phyloP scores from a whole-genome alignment of 2,329 filamentous ascomycete genomes.

The Plectosphaerella plurivora region DNA sequence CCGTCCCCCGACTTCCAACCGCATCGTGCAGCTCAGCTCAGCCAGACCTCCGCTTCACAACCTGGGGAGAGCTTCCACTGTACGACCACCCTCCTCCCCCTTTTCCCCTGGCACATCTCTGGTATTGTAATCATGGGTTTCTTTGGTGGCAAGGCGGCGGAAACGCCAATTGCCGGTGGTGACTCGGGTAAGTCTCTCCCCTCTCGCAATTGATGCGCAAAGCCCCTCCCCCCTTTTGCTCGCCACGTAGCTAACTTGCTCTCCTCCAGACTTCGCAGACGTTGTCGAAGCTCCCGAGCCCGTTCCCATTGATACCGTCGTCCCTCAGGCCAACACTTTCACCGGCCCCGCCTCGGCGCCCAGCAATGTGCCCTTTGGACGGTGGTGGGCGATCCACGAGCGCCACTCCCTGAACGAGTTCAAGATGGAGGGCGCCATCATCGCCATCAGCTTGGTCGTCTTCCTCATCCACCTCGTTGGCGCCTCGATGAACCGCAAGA shows the following conservation, averaged over 20 bases:
- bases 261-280: slow-evolving; percentile 77
- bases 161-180: slow-evolving; percentile 41
- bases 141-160: slow-evolving; percentile 61
- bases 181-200: slow-evolving; percentile 65
- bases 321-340: slow-evolving; percentile 41
- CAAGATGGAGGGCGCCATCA: slow-evolving; percentile 77
- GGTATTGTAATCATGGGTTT: slow-evolving; percentile 42
- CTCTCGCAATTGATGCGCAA: slow-evolving; percentile 4
- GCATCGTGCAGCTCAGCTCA: too few relatives aligned
- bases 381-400: slow-evolving; percentile 97
- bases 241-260: slow-evolving; percentile 18
- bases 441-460: slow-evolving; percentile 70
- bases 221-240: slow-evolving; percentile 4
- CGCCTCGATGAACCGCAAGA: slow-evolving; percentile 71
- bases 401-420: slow-evolving; percentile 82
- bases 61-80: not conserved
- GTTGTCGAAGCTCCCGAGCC: slow-evolving; percentile 77
- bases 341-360: slow-evolving; percentile 39
- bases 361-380: slow-evolving; percentile 67
- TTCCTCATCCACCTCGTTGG: slow-evolving; percentile 79
- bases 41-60: too few relatives aligned
- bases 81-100: not conserved
- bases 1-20: not conserved
- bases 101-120: not conserved
- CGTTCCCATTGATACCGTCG: slow-evolving; percentile 44